A percentile compares a stretch with the other conserved stretches of the same genome.
phyloP scores from a whole-genome alignment of 2,329 filamentous ascomycete species.

The Verticillium tricorpus region DNA sequence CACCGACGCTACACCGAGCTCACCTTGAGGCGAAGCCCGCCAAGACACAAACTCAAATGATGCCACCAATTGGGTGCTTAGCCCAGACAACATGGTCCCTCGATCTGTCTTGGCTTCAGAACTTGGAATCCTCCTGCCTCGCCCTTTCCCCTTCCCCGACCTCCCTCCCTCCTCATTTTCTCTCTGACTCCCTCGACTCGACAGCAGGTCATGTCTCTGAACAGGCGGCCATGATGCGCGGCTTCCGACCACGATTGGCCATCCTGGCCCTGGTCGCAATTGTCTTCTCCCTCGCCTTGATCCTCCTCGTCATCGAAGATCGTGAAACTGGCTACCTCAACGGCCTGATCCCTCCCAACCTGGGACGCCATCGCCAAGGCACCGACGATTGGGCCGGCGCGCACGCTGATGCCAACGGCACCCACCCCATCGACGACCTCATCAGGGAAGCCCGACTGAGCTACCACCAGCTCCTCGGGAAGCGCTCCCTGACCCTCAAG shows the following conservation, averaged over 20 bases:
- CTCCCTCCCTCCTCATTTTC: not conserved
- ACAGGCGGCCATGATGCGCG: not conserved
- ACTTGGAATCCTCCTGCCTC: not conserved
- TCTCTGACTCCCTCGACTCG: not conserved
- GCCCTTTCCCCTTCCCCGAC: not conserved
- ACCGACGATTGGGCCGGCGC: not conserved
- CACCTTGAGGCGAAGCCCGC: not conserved
- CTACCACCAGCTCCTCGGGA: conserved; percentile 34
- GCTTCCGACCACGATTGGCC: not conserved
- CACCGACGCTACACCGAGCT: not conserved
- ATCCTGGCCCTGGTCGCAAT: not conserved
- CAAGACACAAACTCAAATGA: not conserved
- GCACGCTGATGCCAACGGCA: conserved; percentile 8
- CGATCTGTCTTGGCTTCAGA: not conserved
- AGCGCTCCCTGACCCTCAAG: conserved; percentile 41
- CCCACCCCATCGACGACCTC: conserved; percentile 45
- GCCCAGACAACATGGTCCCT: not conserved
- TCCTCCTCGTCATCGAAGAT: not conserved
- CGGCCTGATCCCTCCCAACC: not conserved
- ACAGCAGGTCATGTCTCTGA: not conserved
- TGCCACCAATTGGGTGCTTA: not conserved
- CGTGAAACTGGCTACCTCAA: not conserved
- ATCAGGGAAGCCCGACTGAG: conserved; percentile 38
- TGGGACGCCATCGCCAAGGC: not conserved
- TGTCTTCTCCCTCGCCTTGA: not conserved